Conservation (phyloP, 345 rosid genomes). For the Atalantia buxifolia region DNA sequence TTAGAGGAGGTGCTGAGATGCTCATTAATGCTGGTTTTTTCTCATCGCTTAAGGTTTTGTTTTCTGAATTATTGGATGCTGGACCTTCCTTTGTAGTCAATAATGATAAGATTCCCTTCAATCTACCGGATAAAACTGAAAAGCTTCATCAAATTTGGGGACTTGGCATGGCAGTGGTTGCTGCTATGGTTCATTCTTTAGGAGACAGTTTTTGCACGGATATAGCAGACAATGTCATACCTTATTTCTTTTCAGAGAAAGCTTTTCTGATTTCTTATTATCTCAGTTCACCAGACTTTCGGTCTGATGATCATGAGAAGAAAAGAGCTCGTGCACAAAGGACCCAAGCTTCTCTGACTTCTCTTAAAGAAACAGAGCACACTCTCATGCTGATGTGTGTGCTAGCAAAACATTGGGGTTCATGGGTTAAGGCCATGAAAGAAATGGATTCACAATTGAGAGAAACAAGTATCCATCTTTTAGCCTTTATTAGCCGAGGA, state of each 20-base stretch:
- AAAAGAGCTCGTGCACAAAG: conserved; percentile 60
- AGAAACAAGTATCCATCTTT: conserved; percentile 77
- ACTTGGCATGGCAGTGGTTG: conserved; percentile 73
- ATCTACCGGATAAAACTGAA: conserved; percentile 43
- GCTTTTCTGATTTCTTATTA: conserved; percentile 59
- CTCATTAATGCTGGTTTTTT: conserved; percentile 71
- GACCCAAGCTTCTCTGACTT: conserved; percentile 58
- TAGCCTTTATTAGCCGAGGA: conserved; percentile 86
- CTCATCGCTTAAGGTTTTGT: conserved; percentile 57
- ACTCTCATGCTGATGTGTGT: conserved; percentile 77
- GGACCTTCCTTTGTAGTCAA: conserved; percentile 33
- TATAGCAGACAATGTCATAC: conserved; percentile 56
- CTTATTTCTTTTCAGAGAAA: conserved; percentile 70
- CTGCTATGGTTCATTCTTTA: conserved; percentile 71
- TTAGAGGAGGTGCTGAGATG: conserved; percentile 83
- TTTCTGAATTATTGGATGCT: conserved; percentile 46
- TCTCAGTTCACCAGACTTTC: conserved; percentile 67
- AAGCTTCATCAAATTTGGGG: conserved; percentile 70
- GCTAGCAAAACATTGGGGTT: conserved; percentile 61
- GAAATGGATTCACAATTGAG: conserved; percentile 71
- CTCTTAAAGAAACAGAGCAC: conserved; percentile 81
- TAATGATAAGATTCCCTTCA: conserved; percentile 28
- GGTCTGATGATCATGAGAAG: conserved; percentile 62
- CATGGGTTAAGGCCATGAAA: conserved; percentile 72
- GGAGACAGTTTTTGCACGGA: conserved; percentile 50